Evolutionary conservation across 1,284 basidiomycete genomes (phyloP), one percentile per base, ranked within the genome.

Genomic region (Boletus mariae): DNA sequence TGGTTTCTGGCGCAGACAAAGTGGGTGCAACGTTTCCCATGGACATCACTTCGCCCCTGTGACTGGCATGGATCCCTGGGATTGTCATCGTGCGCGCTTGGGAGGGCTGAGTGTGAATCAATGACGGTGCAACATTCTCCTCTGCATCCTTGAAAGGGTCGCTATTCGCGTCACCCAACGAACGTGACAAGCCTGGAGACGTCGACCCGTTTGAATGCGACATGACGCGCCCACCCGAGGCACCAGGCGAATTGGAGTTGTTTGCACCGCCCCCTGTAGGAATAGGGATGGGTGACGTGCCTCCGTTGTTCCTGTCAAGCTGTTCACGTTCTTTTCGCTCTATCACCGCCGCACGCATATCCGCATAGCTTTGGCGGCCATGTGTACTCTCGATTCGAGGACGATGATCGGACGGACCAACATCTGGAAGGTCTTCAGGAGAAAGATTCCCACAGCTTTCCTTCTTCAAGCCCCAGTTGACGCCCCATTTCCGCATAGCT

Each of bases 401-500:
- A 46, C 72, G 71, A 50, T 71, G 70, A 50, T 76, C 73, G 20
- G 71, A 68, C 44, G 74, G 71, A 6, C 72, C 74, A 44, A 70
- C 71, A 47, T 80, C 78, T 26, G 75, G 69, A 43, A 71, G 60
- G 20, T 79, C 80, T 12, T 80, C 80, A 34, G 63, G 57, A 37
- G 59, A 52, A n/a, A 48, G 34, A 17, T 58, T 63, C 26, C 58
- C 63, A 52, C 57, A 62, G 23, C 53, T 66, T 28, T 87, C 82
- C 60, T 82, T 84, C 69, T 79, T 80, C 63, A 84, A 67, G 17
- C 76, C 80, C 87, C 87, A 94, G 58, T 84, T 90, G 17, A 84
- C 85, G 20, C 92, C 85, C 91, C 92, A 94, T 67, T 94, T 94
- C 51, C 85, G 84, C 76, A 94, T 85, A 12, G 86, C 80, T 66